Conservation (phyloP, 2,329 filamentous ascomycete genomes). For the Dactylonectria macrodidyma region DNA sequence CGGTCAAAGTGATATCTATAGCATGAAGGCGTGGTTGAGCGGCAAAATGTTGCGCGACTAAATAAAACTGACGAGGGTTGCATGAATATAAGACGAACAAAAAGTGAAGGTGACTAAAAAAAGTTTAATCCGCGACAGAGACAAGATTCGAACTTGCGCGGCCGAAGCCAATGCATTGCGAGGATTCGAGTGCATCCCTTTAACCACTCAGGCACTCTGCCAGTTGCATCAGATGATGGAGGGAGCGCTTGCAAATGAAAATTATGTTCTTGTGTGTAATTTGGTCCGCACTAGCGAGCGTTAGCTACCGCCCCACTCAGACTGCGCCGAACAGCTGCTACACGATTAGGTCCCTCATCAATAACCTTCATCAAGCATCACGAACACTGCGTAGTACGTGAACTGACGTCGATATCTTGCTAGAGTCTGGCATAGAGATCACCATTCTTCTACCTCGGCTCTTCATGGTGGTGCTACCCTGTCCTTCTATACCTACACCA, state of each 20-base stretch:
- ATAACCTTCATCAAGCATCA: neutral
- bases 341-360: too few relatives aligned
- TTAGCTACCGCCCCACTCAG: neutral
- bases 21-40: too few relatives aligned
- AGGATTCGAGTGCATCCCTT: slow-evolving; percentile 35
- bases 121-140: slow-evolving; percentile 30
- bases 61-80: neutral
- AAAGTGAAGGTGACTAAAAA: slow-evolving; percentile 3
- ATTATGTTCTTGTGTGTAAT: neutral
- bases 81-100: neutral
- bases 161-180: slow-evolving; percentile 36
- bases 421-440: too few relatives aligned
- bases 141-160: slow-evolving; percentile 38
- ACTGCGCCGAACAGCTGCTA: neutral
- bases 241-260: neutral
- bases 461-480: too few relatives aligned
- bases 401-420: too few relatives aligned
- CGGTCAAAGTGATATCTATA: too few relatives aligned
- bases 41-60: too few relatives aligned
- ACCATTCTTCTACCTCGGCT: too few relatives aligned
- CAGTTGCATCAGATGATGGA: slow-evolving; percentile 11
- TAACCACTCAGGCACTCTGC: slow-evolving; percentile 38
- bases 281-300: neutral
- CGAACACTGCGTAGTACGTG: neutral
- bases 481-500: too few relatives aligned